These are phyloP conservation scores for Dactylonectria macrodidyma DNA, from an alignment of 2,329 filamentous ascomycete genomes.

Conservation along the genomic window DNA sequence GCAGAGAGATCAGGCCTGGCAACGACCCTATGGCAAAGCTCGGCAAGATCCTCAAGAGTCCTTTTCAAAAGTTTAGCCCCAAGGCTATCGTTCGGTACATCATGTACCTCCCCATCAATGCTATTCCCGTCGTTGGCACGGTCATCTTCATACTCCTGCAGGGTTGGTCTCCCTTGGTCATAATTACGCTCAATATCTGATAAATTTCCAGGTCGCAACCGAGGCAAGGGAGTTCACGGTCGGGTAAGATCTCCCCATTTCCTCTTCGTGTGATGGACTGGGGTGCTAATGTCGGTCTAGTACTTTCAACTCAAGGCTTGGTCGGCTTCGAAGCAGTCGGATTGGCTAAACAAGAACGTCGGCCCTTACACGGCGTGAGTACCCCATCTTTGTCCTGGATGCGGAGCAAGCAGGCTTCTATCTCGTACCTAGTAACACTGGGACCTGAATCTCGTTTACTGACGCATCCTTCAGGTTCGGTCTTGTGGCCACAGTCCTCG, in stretches of 20 bases:
- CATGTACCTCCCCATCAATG: constrained; percentile 91
- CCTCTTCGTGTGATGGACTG: neutral
- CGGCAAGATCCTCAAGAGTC: constrained; percentile 70
- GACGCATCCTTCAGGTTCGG: constrained; percentile 72
- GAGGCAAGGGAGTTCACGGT: constrained; percentile 66
- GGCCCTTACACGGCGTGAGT: constrained; percentile 87
- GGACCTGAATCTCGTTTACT: constrained; percentile 23
- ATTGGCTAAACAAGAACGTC: constrained; percentile 79
- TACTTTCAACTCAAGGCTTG: constrained; percentile 96
- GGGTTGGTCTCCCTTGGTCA: constrained; percentile 58
- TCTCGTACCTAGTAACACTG: constrained; percentile 22
- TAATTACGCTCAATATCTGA: neutral
- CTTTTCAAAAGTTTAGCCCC: constrained; percentile 70
- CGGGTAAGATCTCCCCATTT: constrained; percentile 61
- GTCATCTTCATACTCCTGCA: constrained; percentile 85
- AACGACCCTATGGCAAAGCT: constrained; percentile 70
- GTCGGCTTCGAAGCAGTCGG: constrained; percentile 74
- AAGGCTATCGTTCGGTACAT: constrained; percentile 82
- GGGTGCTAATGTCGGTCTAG: constrained; percentile 54
- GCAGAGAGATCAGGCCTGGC: constrained; percentile 79
- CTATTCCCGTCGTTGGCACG: constrained; percentile 91
- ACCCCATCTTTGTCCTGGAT: constrained; percentile 9
- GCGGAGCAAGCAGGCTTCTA: neutral
- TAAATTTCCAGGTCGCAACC: constrained; percentile 59
- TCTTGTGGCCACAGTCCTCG: constrained; percentile 81